A percentile compares a stretch with the other conserved stretches of the same genome.
Conservation (phyloP, 495 filamentous ascomycete genomes). For the Penicillium riverlandense region DNA sequence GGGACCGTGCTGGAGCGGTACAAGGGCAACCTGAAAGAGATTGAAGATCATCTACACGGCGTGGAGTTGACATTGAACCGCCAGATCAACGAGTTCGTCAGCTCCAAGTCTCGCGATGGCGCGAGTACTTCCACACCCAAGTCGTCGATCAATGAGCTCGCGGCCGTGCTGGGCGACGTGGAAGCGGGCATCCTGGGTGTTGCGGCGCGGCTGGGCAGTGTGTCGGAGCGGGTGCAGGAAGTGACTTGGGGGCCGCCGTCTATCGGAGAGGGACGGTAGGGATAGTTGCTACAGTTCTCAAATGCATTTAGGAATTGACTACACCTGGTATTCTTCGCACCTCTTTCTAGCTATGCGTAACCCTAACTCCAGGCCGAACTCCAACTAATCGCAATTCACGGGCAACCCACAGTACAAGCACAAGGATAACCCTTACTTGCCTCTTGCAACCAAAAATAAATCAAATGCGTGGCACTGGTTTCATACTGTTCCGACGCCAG, state of each 20-base stretch:
- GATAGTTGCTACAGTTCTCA: background rate
- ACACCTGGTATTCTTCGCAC: background rate
- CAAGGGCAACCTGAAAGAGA: slow-evolving; percentile 64
- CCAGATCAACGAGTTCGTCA: slow-evolving; percentile 61
- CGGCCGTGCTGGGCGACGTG: slow-evolving; percentile 65
- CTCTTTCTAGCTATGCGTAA: too few relatives aligned
- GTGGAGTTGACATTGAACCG: slow-evolving; percentile 64
- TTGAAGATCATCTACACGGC: slow-evolving; percentile 72
- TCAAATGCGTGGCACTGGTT: background rate
- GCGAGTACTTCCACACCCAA: slow-evolving; percentile 32
- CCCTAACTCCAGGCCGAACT: too few relatives aligned
- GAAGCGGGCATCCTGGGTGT: slow-evolving; percentile 72
- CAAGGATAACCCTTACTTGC: too few relatives aligned
- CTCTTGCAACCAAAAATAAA: background rate
- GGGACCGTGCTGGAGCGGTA: slow-evolving; percentile 56
- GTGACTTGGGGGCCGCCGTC: slow-evolving; percentile 49
- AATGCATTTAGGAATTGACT: background rate
- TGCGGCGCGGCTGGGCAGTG: slow-evolving; percentile 59
- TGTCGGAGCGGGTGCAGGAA: slow-evolving; percentile 64
- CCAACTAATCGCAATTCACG: too few relatives aligned
- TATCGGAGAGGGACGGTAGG: slow-evolving; percentile 18
- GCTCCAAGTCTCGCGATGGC: slow-evolving; percentile 45
- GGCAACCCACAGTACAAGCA: too few relatives aligned
- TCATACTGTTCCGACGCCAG: slow-evolving; percentile 2
- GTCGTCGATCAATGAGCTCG: slow-evolving; percentile 50